phyloP scores from a whole-genome alignment of 1,139 yeast species.

The Debaryomyces nepalensis region DNA sequence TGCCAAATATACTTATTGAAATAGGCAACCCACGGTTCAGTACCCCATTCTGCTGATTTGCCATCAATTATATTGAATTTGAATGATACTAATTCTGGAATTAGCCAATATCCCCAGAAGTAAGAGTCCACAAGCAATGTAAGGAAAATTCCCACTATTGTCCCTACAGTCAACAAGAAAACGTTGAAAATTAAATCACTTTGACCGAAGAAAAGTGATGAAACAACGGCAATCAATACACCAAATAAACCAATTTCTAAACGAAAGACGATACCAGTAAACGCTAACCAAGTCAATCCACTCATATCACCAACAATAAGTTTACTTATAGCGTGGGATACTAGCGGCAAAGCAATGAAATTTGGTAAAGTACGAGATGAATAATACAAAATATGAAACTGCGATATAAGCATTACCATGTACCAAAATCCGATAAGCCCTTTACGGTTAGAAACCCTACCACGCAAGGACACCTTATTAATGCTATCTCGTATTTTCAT shows the following conservation, averaged over 20 bases:
- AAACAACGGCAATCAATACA: conserved; percentile 46
- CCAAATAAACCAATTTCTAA: conserved; percentile 71
- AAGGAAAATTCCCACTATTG: conserved; percentile 52
- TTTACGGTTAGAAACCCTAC: conserved; percentile 21
- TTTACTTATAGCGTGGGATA: conserved; percentile 57
- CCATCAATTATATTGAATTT: conserved; percentile 75
- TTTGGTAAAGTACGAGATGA: conserved; percentile 85
- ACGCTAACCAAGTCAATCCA: conserved; percentile 64
- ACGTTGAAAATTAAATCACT: conserved; percentile 41
- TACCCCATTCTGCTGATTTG: conserved; percentile 81
- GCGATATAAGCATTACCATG: conserved; percentile 58
- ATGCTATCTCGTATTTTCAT: conserved; percentile 32
- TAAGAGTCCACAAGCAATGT: conserved; percentile 68
- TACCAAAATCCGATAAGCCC: conserved; percentile 59
- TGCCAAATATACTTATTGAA: conserved; percentile 51
- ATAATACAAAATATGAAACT: conserved; percentile 81
- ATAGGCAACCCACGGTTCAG: conserved; percentile 73
- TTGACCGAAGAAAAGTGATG: conserved; percentile 48
- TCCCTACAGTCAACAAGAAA: conserved; percentile 55
- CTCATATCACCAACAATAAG: conserved; percentile 54
- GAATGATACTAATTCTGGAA: conserved; percentile 81
- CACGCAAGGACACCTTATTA: conserved; percentile 30
- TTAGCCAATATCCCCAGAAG: conserved; percentile 63
- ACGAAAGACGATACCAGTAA: conserved; percentile 72
- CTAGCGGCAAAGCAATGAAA: conserved; percentile 79